Percentiles rank a stretch among this genome's conserved stretches.
phyloP scores from a whole-genome alignment of 345 rosid genomes.

The Camelina neglecta region DNA sequence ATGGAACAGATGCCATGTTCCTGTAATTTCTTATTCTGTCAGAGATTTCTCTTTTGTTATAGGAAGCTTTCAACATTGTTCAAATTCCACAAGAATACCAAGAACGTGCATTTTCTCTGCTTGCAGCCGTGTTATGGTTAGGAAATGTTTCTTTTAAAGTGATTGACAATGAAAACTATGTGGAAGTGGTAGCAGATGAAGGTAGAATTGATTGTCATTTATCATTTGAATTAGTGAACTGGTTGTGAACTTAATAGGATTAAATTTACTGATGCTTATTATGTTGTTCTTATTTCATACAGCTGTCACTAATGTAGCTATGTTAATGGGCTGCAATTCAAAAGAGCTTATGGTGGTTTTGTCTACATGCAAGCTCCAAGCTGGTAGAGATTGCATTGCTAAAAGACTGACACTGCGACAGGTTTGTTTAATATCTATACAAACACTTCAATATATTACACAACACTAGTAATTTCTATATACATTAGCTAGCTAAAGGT shows the following conservation, averaged over 20 bases:
- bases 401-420: constrained; percentile 78
- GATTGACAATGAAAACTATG: constrained; percentile 77
- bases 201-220: constrained; percentile 49
- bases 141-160: constrained; percentile 81
- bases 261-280: neutral
- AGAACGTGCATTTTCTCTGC: constrained; percentile 73
- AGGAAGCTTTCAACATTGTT: constrained; percentile 77
- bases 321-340: constrained; percentile 67
- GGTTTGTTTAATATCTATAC: constrained; percentile 48
- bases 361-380: constrained; percentile 71
- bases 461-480: neutral
- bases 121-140: constrained; percentile 85
- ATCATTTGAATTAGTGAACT: constrained; percentile 13
- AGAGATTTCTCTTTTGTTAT: constrained; percentile 19
- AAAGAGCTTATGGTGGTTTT: constrained; percentile 62
- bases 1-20: neutral
- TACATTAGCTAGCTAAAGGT: neutral
- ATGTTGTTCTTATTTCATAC: constrained; percentile 38
- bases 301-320: constrained; percentile 75
- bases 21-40: constrained; percentile 10
- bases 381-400: constrained; percentile 68
- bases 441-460: neutral
- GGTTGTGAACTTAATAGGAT: neutral
- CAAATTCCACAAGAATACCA: constrained; percentile 72
- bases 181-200: constrained; percentile 75